A percentile compares a stretch with the other conserved stretches of the same genome.
phyloP scores from a whole-genome alignment of 148 eudicot genomes.

The Amaranthus hypochondriacus region DNA sequence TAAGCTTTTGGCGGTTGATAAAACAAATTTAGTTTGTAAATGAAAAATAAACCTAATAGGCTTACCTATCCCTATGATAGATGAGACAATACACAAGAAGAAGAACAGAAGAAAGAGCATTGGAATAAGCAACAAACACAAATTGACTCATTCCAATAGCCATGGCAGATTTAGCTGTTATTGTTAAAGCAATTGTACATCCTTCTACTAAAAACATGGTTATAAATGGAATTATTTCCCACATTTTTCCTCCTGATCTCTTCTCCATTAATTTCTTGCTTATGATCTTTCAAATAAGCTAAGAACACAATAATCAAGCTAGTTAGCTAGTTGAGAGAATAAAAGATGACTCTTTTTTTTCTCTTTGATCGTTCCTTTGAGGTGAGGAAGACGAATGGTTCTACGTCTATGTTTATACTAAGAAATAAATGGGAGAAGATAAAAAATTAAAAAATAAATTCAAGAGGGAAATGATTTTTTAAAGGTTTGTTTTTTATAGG shows the following conservation, averaged over 20 bases:
- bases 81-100: conserved; percentile 45
- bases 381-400: conserved; percentile 11
- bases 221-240: conserved; percentile 33
- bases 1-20: too few relatives aligned
- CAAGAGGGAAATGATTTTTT: neutral
- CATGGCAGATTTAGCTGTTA: conserved; percentile 57
- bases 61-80: conserved; percentile 43
- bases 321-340: too few relatives aligned
- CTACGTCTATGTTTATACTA: conserved; percentile 19
- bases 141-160: conserved; percentile 59
- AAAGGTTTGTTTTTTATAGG: too few relatives aligned
- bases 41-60: too few relatives aligned
- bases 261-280: neutral
- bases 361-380: neutral
- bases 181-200: conserved; percentile 58
- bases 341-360: too few relatives aligned
- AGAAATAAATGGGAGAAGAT: neutral
- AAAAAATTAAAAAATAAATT: too few relatives aligned
- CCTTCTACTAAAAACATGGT: conserved; percentile 59
- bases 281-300: too few relatives aligned
- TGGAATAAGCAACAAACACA: conserved; percentile 74
- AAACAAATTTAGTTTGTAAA: too few relatives aligned
- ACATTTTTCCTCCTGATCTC: neutral
- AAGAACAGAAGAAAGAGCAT: conserved; percentile 56
- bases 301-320: too few relatives aligned